These are phyloP conservation scores for Cyclotella kingstonii DNA, from an alignment of 108 stramenopile species.

Conservation along the genomic window DNA sequence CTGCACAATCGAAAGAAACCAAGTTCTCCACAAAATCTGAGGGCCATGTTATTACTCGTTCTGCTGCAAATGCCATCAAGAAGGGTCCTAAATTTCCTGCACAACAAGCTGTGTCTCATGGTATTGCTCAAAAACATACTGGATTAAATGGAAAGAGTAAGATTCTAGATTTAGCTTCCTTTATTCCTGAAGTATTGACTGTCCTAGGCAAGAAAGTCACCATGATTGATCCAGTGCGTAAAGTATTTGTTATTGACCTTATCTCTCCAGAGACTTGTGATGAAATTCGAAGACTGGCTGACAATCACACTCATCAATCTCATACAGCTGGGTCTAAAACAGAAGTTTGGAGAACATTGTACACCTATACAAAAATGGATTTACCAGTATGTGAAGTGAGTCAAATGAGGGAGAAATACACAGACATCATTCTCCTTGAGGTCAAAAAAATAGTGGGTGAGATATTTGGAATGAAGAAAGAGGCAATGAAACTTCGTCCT, in stretches of 20 bases:
- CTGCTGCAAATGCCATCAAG: conserved; percentile 7
- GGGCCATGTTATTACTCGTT: conserved; percentile 7
- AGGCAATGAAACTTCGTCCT: conserved; percentile 42
- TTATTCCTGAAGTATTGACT: conserved; percentile 18
- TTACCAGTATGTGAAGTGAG: conserved; percentile 41
- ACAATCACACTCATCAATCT: conserved; percentile 36
- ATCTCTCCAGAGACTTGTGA: conserved; percentile 49
- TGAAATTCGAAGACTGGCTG: conserved; percentile 43
- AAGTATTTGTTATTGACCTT: conserved; percentile 52
- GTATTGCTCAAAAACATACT: background rate
- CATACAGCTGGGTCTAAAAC: conserved; percentile 7
- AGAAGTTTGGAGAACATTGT: conserved; percentile 49
- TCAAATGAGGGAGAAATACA: conserved; percentile 27
- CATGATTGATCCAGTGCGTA: conserved; percentile 40
- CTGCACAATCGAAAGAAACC: background rate
- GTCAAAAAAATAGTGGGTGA: conserved; percentile 41
- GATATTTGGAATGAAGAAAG: conserved; percentile 40
- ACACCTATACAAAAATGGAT: conserved; percentile 64
- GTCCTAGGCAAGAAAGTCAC: conserved; percentile 43
- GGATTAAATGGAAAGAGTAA: background rate
- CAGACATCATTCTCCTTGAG: conserved; percentile 29
- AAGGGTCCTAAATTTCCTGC: background rate
- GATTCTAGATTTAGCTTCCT: background rate
- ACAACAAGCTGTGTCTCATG: conserved; percentile 3
- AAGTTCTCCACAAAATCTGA: background rate